Conservation (phyloP, 2,329 filamentous ascomycete genomes). For the Exophiala mesophila region DNA sequence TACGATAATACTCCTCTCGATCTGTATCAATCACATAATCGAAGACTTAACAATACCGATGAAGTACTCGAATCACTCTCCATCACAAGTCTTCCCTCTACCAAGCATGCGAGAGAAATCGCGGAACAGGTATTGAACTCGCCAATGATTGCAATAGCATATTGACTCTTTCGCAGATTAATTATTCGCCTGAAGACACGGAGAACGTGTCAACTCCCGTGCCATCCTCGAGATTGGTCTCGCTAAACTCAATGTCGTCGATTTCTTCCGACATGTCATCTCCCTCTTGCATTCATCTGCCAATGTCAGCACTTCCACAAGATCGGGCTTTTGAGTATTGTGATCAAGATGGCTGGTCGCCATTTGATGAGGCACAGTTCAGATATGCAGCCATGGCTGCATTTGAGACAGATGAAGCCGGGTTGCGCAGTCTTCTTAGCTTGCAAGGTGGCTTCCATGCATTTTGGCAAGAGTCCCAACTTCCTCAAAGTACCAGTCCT, state of each 20-base stretch:
- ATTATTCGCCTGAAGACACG: too few species aligned
- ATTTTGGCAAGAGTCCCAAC: slow-evolving; percentile 10
- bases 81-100: not conserved
- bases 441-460: slow-evolving; percentile 6
- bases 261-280: slow-evolving; percentile 10
- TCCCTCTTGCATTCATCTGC: slow-evolving; percentile 11
- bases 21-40: not conserved
- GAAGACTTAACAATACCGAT: not conserved
- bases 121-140: not conserved
- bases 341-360: slow-evolving; percentile 14
- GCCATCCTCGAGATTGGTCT: too few species aligned
- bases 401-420: not conserved
- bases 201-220: too few species aligned
- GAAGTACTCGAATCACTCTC: not conserved
- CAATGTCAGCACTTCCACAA: slow-evolving; percentile 1
- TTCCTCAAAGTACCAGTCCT: slow-evolving; percentile 8
- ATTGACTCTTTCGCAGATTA: too few species aligned
- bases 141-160: too few species aligned
- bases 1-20: not conserved
- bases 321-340: slow-evolving; percentile 1
- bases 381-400: slow-evolving; percentile 7
- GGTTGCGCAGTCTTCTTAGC: slow-evolving; percentile 5
- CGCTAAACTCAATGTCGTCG: too few species aligned
- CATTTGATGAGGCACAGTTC: slow-evolving; percentile 14
- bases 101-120: not conserved